These are phyloP conservation scores for Tetrastigma voinierianum DNA, from an alignment of 164 flowering plant species.

Conservation along the genomic window DNA sequence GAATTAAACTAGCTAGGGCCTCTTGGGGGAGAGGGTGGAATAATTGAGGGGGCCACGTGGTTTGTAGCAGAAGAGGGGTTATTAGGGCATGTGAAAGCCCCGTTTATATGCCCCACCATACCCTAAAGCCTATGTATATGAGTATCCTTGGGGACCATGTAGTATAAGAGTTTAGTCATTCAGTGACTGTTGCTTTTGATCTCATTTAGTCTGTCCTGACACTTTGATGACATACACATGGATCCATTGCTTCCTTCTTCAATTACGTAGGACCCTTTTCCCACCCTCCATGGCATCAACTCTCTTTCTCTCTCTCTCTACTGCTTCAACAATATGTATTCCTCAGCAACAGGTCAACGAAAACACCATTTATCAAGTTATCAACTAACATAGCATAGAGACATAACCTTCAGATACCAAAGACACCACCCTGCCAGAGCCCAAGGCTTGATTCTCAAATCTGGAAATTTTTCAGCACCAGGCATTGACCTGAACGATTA, in stretches of 20 bases:
- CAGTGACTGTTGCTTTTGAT: too few relatives aligned
- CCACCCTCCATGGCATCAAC: neutral
- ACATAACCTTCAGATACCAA: conserved; percentile 6
- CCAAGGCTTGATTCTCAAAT: neutral
- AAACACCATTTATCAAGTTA: conserved; percentile 18
- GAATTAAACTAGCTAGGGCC: too few relatives aligned
- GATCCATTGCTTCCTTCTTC: conserved; percentile 25
- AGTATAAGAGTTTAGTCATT: conserved; percentile 5
- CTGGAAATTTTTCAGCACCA: neutral
- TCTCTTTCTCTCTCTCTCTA: conserved; percentile 1
- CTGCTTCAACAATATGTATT: neutral
- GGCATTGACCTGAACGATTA: neutral
- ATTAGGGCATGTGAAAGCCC: conserved; percentile 54
- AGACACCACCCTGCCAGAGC: neutral
- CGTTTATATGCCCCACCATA: conserved; percentile 34
- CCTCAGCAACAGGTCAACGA: conserved; percentile 22
- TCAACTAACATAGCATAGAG: neutral
- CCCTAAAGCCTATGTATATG: conserved; percentile 11
- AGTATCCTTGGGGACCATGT: conserved; percentile 20
- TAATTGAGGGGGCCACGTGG: conserved; percentile 41
- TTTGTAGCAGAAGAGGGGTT: conserved; percentile 49
- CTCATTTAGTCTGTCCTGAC: conserved; percentile 28
- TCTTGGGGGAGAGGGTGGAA: conserved; percentile 2
- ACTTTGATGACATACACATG: conserved; percentile 26
- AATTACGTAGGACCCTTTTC: conserved; percentile 14